Percentiles rank a stretch among this genome's conserved stretches.
phyloP scores from a whole-genome alignment of 208 protist species.

The Crithidia acanthocephali region DNA sequence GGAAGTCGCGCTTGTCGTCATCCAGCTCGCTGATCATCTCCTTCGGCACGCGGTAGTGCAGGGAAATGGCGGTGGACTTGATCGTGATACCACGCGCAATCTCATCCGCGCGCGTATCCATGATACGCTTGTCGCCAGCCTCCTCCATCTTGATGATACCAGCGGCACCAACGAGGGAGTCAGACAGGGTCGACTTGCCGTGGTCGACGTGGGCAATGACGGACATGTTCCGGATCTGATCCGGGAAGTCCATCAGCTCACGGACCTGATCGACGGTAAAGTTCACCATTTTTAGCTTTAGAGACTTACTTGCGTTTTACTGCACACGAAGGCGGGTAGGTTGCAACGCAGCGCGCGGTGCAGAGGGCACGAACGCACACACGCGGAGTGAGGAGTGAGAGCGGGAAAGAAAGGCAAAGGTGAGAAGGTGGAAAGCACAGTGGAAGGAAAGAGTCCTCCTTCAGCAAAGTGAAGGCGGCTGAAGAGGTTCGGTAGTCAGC shows the following conservation, averaged over 20 bases:
- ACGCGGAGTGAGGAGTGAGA: too few relatives aligned
- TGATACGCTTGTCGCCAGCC: conserved; percentile 73
- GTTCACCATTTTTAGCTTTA: conserved; percentile 66
- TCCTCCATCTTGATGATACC: conserved; percentile 96
- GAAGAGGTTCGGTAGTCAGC: too few relatives aligned
- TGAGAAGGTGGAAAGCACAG: too few relatives aligned
- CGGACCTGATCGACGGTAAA: conserved; percentile 83
- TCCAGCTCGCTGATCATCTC: conserved; percentile 59
- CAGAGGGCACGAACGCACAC: too few relatives aligned
- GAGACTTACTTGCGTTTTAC: conserved; percentile 9
- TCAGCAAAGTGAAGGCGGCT: too few relatives aligned
- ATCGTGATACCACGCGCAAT: conserved; percentile 99
- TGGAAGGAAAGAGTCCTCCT: too few relatives aligned
- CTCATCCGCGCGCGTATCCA: conserved; percentile 78
- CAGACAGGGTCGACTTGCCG: conserved; percentile 94
- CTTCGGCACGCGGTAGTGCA: conserved; percentile 97
- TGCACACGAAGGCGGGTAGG: too few relatives aligned
- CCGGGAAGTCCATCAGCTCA: conserved; percentile 71
- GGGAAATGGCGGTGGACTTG: conserved; percentile 99
- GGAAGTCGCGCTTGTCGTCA: conserved; percentile 69
- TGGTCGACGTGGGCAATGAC: conserved; percentile 40
- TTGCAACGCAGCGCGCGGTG: too few relatives aligned
- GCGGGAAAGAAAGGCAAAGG: too few relatives aligned
- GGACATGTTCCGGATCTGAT: conserved; percentile 84
- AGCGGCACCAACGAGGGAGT: conserved; percentile 96